Conservation (phyloP, 78 protist genomes). For the Blattamonas nauphoetae region DNA sequence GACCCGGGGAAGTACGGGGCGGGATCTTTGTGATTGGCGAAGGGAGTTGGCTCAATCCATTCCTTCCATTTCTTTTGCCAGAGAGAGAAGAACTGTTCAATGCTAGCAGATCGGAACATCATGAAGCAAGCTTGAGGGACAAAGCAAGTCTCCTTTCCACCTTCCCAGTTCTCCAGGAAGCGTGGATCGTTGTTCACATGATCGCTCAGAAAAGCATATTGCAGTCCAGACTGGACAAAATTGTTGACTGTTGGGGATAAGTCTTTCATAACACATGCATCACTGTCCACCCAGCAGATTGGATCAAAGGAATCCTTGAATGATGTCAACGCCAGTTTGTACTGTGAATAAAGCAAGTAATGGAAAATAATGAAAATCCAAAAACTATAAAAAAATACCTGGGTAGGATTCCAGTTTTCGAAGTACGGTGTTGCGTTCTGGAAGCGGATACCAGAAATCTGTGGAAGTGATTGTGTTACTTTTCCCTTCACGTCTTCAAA, state of each 20-base stretch:
- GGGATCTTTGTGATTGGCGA: background rate
- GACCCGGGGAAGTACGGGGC: slow-evolving; percentile 1
- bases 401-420: background rate
- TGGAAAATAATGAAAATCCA: too few relatives aligned
- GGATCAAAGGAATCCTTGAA: background rate
- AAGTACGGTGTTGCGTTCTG: background rate
- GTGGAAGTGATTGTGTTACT: background rate
- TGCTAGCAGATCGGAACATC: background rate
- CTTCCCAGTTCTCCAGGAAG: background rate
- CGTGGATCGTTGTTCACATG: background rate
- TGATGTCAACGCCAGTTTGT: background rate
- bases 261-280: background rate
- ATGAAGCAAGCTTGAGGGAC: slow-evolving; percentile 17
- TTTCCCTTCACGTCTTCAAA: background rate
- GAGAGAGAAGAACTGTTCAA: background rate
- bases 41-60: background rate
- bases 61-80: background rate
- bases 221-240: background rate
- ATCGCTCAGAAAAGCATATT: background rate
- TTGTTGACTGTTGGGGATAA: background rate
- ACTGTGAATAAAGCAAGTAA: background rate
- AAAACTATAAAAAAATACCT: too few relatives aligned
- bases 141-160: background rate
- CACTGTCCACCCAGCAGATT: background rate
- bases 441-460: background rate